Evolutionary conservation across 345 rosid genomes (phyloP), one percentile per base, ranked within the genome.

Genomic region (Eucalyptus brandiana): DNA sequence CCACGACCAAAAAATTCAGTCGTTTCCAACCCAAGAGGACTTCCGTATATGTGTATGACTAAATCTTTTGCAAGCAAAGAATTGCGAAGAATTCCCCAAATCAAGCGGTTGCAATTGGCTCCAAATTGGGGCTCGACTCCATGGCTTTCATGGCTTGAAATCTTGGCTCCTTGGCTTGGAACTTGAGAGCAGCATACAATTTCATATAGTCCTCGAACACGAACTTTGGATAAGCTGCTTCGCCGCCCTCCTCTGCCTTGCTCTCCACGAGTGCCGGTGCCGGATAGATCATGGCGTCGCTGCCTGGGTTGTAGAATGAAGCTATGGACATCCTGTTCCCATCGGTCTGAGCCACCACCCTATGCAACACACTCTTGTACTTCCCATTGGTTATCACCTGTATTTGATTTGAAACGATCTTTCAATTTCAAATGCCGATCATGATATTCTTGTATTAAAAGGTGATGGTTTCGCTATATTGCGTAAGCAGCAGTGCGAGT

Each of bases 381-480:
- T 93, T 97, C 4, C 99, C 99, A 90, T 97, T 97, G 44, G 98
- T 96, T 87, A 97, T 97, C 69, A 97, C 99, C 99, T 95, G 89
- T 26, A 40, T 3, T 45, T 7, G 32, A 15, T 67, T 60, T 15
- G 23, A 42, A 32, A 42, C n/a, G 2, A 51, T 51, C 4, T 51
- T 51, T 51, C 56, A 51, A 18, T 51, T 51, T 51, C 23, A 51
- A 51, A 51, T 51, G 56, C 56, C 4, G 4, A 51, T 6, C 23
- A 2, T 3, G 23, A 51, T 51, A 19, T 18, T 49, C 28, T 51
- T 9, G 18, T 86, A 50, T 19, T 32, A 19, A 51, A 30, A n/a
- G 87, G 34, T 10, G 5, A 86, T 34, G 81, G 45, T 72, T 72
- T 72, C 2, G 45, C 2, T 34, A 42, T 37, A 18, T 3, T 9